Percentiles rank a stretch among this genome's conserved stretches.
phyloP scores from a whole-genome alignment of 2,329 filamentous ascomycete species.

The Colletotrichum eremochloae region DNA sequence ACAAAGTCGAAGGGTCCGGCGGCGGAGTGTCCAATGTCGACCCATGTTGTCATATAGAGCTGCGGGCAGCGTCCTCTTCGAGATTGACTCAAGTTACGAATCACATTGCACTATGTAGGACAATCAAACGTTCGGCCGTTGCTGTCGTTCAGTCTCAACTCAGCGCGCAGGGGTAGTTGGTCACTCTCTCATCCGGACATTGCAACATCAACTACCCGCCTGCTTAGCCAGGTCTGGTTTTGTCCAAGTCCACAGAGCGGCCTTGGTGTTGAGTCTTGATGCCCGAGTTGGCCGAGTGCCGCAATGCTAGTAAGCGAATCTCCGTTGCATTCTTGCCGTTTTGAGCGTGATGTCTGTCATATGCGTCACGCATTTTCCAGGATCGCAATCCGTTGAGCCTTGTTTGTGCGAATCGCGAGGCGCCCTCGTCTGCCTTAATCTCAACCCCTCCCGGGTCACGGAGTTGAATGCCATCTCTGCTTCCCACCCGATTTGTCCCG shows the following conservation, averaged over 20 bases:
- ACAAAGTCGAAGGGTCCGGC: constrained; percentile 7
- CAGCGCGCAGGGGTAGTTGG: not conserved
- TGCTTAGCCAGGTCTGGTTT: not conserved
- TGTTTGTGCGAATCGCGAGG: not conserved
- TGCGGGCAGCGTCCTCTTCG: not conserved
- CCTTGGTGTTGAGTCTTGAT: not conserved
- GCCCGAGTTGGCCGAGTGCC: constrained; percentile 4
- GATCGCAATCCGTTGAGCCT: constrained; percentile 22
- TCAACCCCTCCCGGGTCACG: constrained; percentile 4
- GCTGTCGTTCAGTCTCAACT: not conserved
- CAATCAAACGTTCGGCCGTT: not conserved
- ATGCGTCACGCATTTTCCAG: constrained; percentile 11
- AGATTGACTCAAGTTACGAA: constrained; percentile 19
- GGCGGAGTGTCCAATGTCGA: constrained; percentile 23
- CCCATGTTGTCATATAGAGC: not conserved
- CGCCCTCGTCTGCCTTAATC: not conserved
- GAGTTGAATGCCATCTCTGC: not conserved
- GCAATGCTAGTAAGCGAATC: not conserved
- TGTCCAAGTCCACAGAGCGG: constrained; percentile 11
- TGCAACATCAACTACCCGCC: not conserved
- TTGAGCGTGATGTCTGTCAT: constrained; percentile 14
- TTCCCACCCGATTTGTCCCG: not conserved
- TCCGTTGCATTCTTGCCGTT: constrained; percentile 4
- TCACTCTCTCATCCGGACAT: constrained; percentile 14
- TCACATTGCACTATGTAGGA: constrained; percentile 18